A percentile compares a stretch with the other conserved stretches of the same genome.
These are phyloP conservation scores for Fusarium redolens DNA, from an alignment of 2,329 filamentous ascomycete species.

Conservation along the genomic window DNA sequence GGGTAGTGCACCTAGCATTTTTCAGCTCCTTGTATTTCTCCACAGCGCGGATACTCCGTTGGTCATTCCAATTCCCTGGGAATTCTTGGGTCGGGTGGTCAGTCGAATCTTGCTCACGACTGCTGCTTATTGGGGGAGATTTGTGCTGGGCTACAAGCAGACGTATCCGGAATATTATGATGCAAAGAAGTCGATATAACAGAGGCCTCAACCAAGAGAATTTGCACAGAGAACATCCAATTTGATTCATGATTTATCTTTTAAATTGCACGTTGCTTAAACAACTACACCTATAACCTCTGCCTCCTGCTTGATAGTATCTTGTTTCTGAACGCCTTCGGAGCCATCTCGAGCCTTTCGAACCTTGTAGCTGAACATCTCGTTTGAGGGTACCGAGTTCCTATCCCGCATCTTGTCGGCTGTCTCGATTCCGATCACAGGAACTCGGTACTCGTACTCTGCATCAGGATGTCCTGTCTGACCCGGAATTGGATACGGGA, in stretches of 20 bases:
- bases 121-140: conserved; percentile 2
- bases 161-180: conserved; percentile 6
- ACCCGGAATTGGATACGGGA: conserved; percentile 64
- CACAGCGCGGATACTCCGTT: conserved; percentile 7
- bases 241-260: neutral
- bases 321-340: neutral
- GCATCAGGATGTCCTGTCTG: conserved; percentile 37
- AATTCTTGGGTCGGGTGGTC: neutral
- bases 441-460: conserved; percentile 47
- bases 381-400: conserved; percentile 46
- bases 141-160: neutral
- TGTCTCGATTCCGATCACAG: conserved; percentile 48
- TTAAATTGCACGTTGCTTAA: neutral
- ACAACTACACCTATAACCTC: neutral
- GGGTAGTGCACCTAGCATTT: conserved; percentile 1
- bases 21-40: conserved; percentile 8
- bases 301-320: neutral
- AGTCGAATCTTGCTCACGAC: neutral
- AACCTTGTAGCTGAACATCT: conserved; percentile 40
- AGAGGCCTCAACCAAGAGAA: rapidly evolving
- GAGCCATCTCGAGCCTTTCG: neutral
- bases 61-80: neutral
- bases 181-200: neutral
- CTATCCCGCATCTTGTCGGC: conserved; percentile 49
- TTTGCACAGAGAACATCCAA: rapidly evolving